Evolutionary conservation across 2,329 filamentous ascomycete genomes (phyloP).

Genomic region (Alternaria longipes): DNA sequence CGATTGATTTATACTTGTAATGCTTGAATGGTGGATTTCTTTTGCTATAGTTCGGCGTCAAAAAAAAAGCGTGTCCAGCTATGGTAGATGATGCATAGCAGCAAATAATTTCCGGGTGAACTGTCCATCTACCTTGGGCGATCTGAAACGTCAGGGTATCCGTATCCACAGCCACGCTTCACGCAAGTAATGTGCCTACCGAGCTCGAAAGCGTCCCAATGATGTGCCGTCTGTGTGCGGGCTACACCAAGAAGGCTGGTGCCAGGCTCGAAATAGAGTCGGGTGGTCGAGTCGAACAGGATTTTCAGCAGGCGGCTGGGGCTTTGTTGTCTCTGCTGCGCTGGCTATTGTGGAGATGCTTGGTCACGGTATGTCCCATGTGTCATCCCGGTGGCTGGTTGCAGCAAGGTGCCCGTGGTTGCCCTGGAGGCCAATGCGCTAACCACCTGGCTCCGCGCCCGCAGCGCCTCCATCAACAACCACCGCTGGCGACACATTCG

Average conservation of each 20-base stretch:
- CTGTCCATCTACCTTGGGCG: slow-evolving; percentile 5
- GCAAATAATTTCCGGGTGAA: slow-evolving; percentile 4
- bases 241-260: not conserved
- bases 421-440: slow-evolving; percentile 24
- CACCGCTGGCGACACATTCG: slow-evolving; percentile 34
- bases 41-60: not conserved
- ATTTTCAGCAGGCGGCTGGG: not conserved
- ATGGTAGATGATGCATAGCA: not conserved
- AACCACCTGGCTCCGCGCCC: slow-evolving; percentile 21
- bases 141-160: slow-evolving; percentile 4
- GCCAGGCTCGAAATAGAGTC: not conserved
- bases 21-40: not conserved
- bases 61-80: not conserved
- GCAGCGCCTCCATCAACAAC: slow-evolving; percentile 33
- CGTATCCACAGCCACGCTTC: slow-evolving; percentile 1
- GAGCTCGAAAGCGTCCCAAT: not conserved
- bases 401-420: slow-evolving; percentile 18
- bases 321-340: slow-evolving; percentile 14
- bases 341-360: slow-evolving; percentile 15
- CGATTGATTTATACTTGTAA: slow-evolving; percentile 11
- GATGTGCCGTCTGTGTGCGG: not conserved
- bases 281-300: not conserved
- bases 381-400: slow-evolving; percentile 17
- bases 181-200: not conserved
- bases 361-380: slow-evolving; percentile 9